Percentiles rank a stretch among this genome's conserved stretches.
phyloP scores from a whole-genome alignment of 202 grass and related monocot genomes.

The Carex sylvatica region DNA sequence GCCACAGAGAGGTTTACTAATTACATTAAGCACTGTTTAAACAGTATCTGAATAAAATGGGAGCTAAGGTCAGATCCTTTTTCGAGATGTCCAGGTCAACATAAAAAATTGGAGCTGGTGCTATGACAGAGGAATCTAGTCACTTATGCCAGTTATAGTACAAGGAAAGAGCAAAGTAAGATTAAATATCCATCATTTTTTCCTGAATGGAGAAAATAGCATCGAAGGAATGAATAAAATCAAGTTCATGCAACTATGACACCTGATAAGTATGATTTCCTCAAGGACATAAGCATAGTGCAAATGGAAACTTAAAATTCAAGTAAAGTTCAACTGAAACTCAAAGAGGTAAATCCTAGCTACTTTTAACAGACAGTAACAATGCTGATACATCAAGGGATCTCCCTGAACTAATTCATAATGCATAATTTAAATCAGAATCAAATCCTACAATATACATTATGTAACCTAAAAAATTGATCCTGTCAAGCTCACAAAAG shows the following conservation, averaged over 20 bases:
- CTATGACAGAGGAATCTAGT: neutral
- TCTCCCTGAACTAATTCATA: neutral
- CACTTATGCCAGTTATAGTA: neutral
- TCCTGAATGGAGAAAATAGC: neutral
- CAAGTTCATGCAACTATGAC: neutral
- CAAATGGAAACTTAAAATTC: neutral
- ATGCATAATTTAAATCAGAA: neutral
- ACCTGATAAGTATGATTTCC: neutral
- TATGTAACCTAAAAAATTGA: neutral
- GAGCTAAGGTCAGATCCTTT: neutral
- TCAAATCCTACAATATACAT: neutral
- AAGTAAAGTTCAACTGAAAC: neutral
- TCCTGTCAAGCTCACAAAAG: neutral
- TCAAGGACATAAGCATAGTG: neutral
- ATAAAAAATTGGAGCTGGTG: neutral
- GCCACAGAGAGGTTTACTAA: neutral
- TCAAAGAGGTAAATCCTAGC: neutral
- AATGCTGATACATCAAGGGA: neutral
- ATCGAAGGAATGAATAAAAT: neutral
- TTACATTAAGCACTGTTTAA: neutral
- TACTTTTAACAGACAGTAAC: constrained; percentile 8
- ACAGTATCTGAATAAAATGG: neutral
- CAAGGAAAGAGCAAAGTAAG: neutral
- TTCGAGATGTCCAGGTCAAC: neutral
- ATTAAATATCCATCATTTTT: neutral